A percentile compares a stretch with the other conserved stretches of the same genome.
Conservation (phyloP, 805 yeast species). For the Candida arabinofermentans region DNA sequence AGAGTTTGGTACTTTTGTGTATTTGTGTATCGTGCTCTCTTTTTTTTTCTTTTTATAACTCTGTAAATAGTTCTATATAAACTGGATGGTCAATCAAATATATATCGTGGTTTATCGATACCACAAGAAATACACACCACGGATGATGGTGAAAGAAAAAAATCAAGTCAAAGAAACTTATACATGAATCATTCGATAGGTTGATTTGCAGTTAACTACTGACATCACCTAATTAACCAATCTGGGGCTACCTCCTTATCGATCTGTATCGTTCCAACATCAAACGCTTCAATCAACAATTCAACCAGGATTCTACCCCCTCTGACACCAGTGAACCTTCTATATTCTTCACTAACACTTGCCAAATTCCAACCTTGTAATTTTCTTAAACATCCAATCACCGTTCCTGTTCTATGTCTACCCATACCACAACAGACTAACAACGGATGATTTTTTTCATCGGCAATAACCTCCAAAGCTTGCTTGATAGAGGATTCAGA, state of each 20-base stretch:
- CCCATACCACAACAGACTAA: slow-evolving; percentile 98
- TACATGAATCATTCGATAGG: not conserved
- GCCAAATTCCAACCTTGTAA: slow-evolving; percentile 98
- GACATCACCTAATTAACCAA: slow-evolving; percentile 39
- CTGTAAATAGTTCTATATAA: no score
- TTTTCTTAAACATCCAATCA: slow-evolving; percentile 87
- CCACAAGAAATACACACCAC: no score
- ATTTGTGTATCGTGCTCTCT: no score
- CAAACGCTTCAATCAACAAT: slow-evolving; percentile 74
- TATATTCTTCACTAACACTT: slow-evolving; percentile 85
- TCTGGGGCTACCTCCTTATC: slow-evolving; percentile 41
- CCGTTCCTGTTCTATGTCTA: slow-evolving; percentile 94
- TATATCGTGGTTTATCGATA: no score
- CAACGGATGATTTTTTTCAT: slow-evolving; percentile 74
- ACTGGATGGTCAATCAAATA: no score
- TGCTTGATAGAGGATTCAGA: slow-evolving; percentile 76
- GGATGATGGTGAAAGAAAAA: no score
- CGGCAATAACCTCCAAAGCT: slow-evolving; percentile 72
- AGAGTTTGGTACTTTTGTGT: no score
- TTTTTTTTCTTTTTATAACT: no score
- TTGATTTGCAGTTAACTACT: no score
- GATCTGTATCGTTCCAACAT: slow-evolving; percentile 40
- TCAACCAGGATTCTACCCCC: slow-evolving; percentile 94
- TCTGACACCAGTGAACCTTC: slow-evolving; percentile 87
- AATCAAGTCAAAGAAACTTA: not conserved